Base-by-base conservation (phyloP, 192 early-diverging fungal species). In the Spizellomyces punctatus region DNA sequence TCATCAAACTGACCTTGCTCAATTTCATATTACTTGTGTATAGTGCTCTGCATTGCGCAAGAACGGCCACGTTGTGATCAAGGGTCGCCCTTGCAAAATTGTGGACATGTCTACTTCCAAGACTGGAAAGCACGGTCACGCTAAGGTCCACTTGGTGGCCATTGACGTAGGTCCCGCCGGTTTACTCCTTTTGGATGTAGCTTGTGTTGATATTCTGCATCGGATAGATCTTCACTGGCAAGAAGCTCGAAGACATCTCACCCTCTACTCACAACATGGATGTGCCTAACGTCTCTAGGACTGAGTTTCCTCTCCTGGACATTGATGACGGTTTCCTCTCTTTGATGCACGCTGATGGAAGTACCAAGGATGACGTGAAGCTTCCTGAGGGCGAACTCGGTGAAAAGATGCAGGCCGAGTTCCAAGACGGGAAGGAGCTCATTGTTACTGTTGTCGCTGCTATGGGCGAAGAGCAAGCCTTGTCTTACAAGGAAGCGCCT, bases 201-300 rank as follows among this genome's bases (percentile, higher is more conserved):
- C 27, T 2, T 36, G 27, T 36, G 27, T 36, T 36, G 27, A 36
- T 36, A 36, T 36, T 3, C 27, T 36, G 27, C 27, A 36, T 36
- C 27, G 1, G 27, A 36, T 55, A 85, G 75, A 96, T 99, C 87
- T 99, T 99, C 86, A 99, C 92, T 70, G 88, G 88, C 80, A 95
- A 93, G 91, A 99, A 98, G 91, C 83, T 90, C 78, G 98, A 99
- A 86, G 98, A 99, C 84, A 81, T 99, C 76, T 99, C 96, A 76
- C 98, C 98, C 74, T 99, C 98, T 81, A 99, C 98, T 81, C 98
- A 99, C 91, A 99, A 99, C 90, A 96, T 99, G 94, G 94, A 98
- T 78, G 98, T 99, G 47, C 98, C 98, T 78, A 89, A 95, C 82
- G 91, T 99, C 75, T 77, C 58, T 74, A 93, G 95, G 85, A 84